Evolutionary conservation across 1,284 basidiomycete species (phyloP).

Genomic region (Singerocomus rubriflavus): DNA sequence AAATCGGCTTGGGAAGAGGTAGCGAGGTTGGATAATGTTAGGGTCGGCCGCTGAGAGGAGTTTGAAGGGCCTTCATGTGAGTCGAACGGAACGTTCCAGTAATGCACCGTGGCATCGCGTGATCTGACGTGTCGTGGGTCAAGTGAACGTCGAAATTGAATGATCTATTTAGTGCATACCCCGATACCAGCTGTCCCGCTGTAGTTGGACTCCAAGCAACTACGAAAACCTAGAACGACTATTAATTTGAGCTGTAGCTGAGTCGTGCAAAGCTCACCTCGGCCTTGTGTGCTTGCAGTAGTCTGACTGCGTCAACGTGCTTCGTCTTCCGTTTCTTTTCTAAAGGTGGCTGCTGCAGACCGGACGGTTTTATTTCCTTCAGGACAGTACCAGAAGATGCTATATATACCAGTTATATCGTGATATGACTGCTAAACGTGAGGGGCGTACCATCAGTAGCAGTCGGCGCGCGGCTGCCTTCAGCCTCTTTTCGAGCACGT

Average conservation of each 20-base stretch:
- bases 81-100: constrained; percentile 66
- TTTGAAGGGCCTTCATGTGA: constrained; percentile 29
- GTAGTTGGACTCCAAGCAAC: constrained; percentile 75
- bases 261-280: constrained; percentile 45
- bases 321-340: constrained; percentile 38
- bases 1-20: constrained; percentile 53
- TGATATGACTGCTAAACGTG: not conserved
- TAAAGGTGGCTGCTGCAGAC: constrained; percentile 14
- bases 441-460: constrained; percentile 34
- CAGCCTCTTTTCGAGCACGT: constrained; percentile 44
- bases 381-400: constrained; percentile 15
- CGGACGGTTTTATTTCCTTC: constrained; percentile 24
- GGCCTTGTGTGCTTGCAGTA: constrained; percentile 57
- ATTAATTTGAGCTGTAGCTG: constrained; percentile 1
- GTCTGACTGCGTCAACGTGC: constrained; percentile 43
- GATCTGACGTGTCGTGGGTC: constrained; percentile 45
- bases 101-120: constrained; percentile 70
- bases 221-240: constrained; percentile 64
- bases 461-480: constrained; percentile 34
- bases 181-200: constrained; percentile 65
- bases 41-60: constrained; percentile 34
- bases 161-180: constrained; percentile 42
- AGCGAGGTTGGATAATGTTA: constrained; percentile 49
- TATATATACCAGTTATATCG: constrained; percentile 3
- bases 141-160: not conserved